Percentiles rank a stretch among this genome's conserved stretches.
phyloP scores from a whole-genome alignment of 2,329 filamentous ascomycete genomes.

The Cladosporium sp. region DNA sequence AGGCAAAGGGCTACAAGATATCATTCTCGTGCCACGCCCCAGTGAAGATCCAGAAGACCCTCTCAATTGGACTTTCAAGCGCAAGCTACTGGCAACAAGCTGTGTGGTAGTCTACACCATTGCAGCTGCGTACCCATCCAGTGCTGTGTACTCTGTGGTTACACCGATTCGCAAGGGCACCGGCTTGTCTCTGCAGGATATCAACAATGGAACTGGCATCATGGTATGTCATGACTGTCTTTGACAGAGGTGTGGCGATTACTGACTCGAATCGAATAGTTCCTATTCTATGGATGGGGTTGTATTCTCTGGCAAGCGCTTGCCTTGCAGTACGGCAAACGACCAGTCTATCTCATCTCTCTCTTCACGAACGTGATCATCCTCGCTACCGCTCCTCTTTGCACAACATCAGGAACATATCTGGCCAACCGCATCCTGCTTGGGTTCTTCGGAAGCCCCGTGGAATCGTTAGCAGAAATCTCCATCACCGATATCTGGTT shows the following conservation, averaged over 20 bases:
- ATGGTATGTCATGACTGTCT: neutral
- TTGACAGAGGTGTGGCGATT: too few relatives aligned
- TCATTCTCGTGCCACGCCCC: constrained; percentile 41
- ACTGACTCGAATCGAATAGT: constrained; percentile 38
- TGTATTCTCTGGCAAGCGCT: constrained; percentile 51
- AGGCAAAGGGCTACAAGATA: constrained; percentile 32
- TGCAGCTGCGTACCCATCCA: constrained; percentile 46
- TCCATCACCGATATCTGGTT: constrained; percentile 28
- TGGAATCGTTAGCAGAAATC: constrained; percentile 45
- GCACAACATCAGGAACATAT: constrained; percentile 44
- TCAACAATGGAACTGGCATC: constrained; percentile 47
- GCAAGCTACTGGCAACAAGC: constrained; percentile 40
- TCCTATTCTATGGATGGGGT: constrained; percentile 37
- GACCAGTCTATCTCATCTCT: constrained; percentile 45
- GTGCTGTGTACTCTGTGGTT: constrained; percentile 49
- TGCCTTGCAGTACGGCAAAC: constrained; percentile 50
- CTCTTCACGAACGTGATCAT: constrained; percentile 37
- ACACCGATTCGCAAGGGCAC: constrained; percentile 46
- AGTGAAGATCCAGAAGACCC: constrained; percentile 45
- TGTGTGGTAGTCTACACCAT: constrained; percentile 45
- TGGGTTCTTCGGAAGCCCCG: constrained; percentile 46
- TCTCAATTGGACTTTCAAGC: constrained; percentile 29
- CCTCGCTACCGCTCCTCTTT: constrained; percentile 43
- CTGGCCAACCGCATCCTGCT: constrained; percentile 45
- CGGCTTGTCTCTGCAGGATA: constrained; percentile 40